Evolutionary conservation across 768 basidiomycete species (phyloP).

Genomic region (Psilocybe azurescens): DNA sequence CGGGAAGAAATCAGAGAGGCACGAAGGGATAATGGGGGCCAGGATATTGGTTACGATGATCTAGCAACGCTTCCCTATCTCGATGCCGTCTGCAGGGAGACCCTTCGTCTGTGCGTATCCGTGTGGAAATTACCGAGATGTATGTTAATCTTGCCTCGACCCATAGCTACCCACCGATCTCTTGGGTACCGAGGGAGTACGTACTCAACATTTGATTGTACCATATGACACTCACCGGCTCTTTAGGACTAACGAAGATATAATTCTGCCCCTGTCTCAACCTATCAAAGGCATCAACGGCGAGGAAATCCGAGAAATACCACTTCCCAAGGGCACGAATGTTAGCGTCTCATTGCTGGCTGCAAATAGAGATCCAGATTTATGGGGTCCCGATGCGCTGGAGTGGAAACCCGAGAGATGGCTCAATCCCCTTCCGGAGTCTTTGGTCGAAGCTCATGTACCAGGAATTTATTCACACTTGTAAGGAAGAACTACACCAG

Average conservation of each 20-base stretch:
- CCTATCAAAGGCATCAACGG: slow-evolving; percentile 44
- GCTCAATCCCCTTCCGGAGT: slow-evolving; percentile 28
- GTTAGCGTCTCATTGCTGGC: slow-evolving; percentile 39
- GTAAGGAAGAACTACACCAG: neutral
- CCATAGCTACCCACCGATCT: slow-evolving; percentile 34
- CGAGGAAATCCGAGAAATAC: slow-evolving; percentile 36
- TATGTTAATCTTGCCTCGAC: neutral
- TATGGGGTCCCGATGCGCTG: slow-evolving; percentile 49
- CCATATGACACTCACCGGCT: slow-evolving; percentile 21
- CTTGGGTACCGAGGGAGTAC: slow-evolving; percentile 21
- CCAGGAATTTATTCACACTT: slow-evolving; percentile 24
- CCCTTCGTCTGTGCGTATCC: slow-evolving; percentile 37
- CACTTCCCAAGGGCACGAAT: slow-evolving; percentile 43
- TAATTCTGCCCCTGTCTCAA: slow-evolving; percentile 33
- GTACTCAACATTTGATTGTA: neutral
- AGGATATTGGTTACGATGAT: slow-evolving; percentile 40
- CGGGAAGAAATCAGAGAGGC: slow-evolving; percentile 40
- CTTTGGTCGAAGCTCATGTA: slow-evolving; percentile 13
- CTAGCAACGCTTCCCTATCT: slow-evolving; percentile 43
- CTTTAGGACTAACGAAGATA: slow-evolving; percentile 30
- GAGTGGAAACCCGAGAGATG: slow-evolving; percentile 55
- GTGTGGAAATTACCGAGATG: neutral
- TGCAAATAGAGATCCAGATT: slow-evolving; percentile 35
- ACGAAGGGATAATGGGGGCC: slow-evolving; percentile 21
- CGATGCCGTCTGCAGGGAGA: slow-evolving; percentile 46